Percentiles rank a stretch among this genome's conserved stretches.
Conservation (phyloP, 306 rosid genomes). For the Malus domestica region DNA sequence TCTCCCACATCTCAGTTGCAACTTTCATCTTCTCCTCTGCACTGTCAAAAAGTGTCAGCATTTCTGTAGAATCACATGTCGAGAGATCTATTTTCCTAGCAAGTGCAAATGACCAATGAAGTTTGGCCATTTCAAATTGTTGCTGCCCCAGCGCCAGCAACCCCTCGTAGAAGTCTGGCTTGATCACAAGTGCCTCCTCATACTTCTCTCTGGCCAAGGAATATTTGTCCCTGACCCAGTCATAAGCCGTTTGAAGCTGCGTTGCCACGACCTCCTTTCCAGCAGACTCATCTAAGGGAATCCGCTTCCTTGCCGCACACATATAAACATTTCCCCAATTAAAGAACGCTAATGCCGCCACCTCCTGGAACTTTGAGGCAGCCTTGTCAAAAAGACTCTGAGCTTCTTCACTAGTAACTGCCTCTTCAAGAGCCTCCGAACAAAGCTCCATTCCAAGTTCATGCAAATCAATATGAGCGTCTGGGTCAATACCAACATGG, state of each 20-base stretch:
- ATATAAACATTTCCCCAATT: constrained; percentile 97
- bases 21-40: constrained; percentile 92
- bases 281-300: constrained; percentile 82
- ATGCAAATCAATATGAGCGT: constrained; percentile 90
- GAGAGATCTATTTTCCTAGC: constrained; percentile 81
- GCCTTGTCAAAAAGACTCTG: constrained; percentile 89
- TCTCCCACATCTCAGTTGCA: constrained; percentile 98
- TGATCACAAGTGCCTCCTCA: constrained; percentile 77
- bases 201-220: constrained; percentile 82
- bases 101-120: constrained; percentile 90
- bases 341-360: constrained; percentile 90
- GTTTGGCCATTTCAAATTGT: constrained; percentile 97
- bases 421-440: constrained; percentile 97
- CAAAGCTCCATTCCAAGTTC: constrained; percentile 99
- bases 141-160: constrained; percentile 91
- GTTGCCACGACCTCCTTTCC: constrained; percentile 64
- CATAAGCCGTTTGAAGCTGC: constrained; percentile 87
- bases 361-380: constrained; percentile 96
- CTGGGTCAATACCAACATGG: constrained; percentile 94
- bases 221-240: constrained; percentile 94
- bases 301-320: constrained; percentile 96
- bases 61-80: constrained; percentile 67
- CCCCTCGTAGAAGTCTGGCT: constrained; percentile 94
- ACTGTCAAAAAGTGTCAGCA: constrained; percentile 65
- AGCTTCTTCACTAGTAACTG: constrained; percentile 92